Evolutionary conservation across 306 rosid genomes (phyloP).

Genomic region (Lithocarpus polystachyus): DNA sequence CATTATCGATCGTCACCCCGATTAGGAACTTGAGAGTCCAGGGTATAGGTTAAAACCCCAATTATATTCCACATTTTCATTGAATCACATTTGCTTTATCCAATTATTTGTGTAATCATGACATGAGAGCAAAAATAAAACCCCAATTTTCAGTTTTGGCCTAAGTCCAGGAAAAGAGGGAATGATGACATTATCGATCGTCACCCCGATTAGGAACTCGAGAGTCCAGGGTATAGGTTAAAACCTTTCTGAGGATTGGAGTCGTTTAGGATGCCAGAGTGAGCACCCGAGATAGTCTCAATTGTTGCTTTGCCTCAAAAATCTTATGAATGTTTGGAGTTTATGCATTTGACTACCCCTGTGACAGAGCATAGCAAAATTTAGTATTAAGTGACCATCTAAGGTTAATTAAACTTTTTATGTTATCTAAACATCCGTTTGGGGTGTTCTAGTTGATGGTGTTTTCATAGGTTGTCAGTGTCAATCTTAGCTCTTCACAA

Average conservation of each 20-base stretch:
- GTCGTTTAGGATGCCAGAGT: not conserved
- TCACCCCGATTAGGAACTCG: not conserved
- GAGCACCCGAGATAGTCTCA: not conserved
- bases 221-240: no score
- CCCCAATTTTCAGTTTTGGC: no score
- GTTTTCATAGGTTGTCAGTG: not conserved
- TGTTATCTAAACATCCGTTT: not conserved
- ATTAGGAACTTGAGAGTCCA: no score
- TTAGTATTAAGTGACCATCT: not conserved
- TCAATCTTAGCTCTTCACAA: no score
- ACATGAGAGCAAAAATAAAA: no score
- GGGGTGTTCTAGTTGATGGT: not conserved
- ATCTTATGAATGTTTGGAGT: not conserved
- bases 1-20: not conserved
- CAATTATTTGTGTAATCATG: no score
- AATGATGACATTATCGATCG: no score
- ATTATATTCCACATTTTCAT: no score
- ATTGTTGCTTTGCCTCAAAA: not conserved
- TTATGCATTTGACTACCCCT: not conserved
- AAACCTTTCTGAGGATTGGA: not conserved
- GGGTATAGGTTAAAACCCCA: not conserved
- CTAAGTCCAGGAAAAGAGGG: no score
- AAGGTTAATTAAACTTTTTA: not conserved
- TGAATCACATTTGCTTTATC: no score
- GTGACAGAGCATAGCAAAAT: not conserved